Percentiles rank a stretch among this genome's conserved stretches.
Conservation (phyloP, 192 early-diverging fungal species). For the Coemansia sp. region DNA sequence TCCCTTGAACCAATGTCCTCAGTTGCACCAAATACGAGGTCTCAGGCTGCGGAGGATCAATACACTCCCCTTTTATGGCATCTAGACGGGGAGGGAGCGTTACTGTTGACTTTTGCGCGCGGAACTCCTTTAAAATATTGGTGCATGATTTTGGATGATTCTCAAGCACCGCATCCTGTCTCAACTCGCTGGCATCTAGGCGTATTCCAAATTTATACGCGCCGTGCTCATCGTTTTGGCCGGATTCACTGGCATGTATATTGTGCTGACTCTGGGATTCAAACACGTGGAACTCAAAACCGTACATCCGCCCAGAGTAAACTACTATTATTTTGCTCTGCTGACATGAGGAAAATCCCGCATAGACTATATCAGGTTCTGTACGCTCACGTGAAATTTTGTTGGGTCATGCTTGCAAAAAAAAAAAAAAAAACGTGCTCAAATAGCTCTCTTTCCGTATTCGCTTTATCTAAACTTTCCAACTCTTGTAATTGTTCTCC, state of each 20-base stretch:
- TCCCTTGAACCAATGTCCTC: not conserved
- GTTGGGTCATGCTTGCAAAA: not conserved
- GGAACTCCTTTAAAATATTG: not conserved
- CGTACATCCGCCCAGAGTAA: conserved; percentile 24
- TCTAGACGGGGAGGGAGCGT: not conserved
- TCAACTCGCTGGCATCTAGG: not conserved
- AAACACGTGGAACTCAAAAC: conserved; percentile 42
- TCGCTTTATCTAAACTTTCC: not conserved
- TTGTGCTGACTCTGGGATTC: conserved; percentile 29
- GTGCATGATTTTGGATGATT: not conserved
- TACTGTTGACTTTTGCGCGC: not conserved
- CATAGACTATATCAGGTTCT: not conserved
- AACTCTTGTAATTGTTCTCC: not conserved
- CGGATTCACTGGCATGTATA: conserved; percentile 26
- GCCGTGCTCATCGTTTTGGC: conserved; percentile 29
- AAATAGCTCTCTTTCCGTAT: not conserved
- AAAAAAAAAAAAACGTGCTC: not conserved
- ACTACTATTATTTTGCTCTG: not conserved
- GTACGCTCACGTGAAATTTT: not conserved
- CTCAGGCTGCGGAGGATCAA: not conserved
- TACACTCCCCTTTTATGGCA: not conserved
- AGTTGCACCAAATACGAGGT: not conserved
- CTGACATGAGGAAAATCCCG: not conserved
- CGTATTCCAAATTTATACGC: conserved; percentile 26
- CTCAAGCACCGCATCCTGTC: conserved; percentile 4